phyloP scores from a whole-genome alignment of 1,139 yeast species.

The Saccharomyces pastorianus region DNA sequence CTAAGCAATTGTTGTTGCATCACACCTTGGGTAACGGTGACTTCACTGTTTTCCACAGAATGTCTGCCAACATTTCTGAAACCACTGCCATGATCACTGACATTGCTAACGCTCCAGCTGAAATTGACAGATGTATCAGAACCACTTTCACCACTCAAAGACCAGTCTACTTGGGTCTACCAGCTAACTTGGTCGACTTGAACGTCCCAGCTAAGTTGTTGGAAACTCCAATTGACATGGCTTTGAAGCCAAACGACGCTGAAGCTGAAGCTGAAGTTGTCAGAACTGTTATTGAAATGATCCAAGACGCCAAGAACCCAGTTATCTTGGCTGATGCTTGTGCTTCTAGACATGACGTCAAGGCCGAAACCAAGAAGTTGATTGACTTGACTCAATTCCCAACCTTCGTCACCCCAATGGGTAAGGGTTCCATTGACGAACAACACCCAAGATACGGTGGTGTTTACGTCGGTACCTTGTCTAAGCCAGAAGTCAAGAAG shows the following conservation, averaged over 20 bases:
- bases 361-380: constrained; percentile 51
- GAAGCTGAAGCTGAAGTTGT: constrained; percentile 70
- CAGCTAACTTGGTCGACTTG: constrained; percentile 71
- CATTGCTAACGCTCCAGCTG: constrained; percentile 53
- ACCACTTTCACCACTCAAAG: constrained; percentile 65
- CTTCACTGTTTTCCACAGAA: constrained; percentile 67
- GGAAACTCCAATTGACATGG: constrained; percentile 56
- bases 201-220: constrained; percentile 49
- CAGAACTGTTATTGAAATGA: constrained; percentile 45
- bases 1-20: constrained; percentile 49
- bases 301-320: constrained; percentile 56
- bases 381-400: constrained; percentile 72
- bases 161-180: constrained; percentile 78
- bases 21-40: constrained; percentile 82
- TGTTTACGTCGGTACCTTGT: constrained; percentile 74
- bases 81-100: constrained; percentile 59
- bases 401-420: constrained; percentile 51
- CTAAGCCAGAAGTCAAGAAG: constrained; percentile 66
- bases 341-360: constrained; percentile 68
- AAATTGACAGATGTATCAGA: constrained; percentile 67
- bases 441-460: constrained; percentile 63
- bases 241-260: constrained; percentile 53
- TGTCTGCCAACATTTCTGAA: constrained; percentile 63
- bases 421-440: no score
- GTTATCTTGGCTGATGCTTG: constrained; percentile 80